Conservation (phyloP, 345 rosid genomes). For the Salix dunnii region DNA sequence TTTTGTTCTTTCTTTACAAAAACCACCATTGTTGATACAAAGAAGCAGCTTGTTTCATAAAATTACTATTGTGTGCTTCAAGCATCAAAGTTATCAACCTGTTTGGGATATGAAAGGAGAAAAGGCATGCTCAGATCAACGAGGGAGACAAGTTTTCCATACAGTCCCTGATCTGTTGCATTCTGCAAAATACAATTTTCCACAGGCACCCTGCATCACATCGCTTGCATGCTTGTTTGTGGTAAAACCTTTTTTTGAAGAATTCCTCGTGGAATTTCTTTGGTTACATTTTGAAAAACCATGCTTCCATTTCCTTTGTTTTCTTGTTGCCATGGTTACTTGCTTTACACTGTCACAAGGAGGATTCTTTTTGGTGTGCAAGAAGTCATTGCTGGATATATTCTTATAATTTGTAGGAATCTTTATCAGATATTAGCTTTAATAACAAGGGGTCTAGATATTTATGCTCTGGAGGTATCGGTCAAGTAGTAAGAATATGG, state of each 20-base stretch:
- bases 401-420: constrained; percentile 52
- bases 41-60: too few relatives aligned
- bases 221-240: not conserved
- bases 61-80: not conserved
- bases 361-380: constrained; percentile 5
- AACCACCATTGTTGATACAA: not conserved
- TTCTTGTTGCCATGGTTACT: not conserved
- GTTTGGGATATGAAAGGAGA: not conserved
- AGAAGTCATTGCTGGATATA: constrained; percentile 5
- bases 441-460: constrained; percentile 88
- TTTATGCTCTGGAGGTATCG: constrained; percentile 91
- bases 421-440: constrained; percentile 75
- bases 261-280: not conserved
- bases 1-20: not conserved
- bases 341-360: not conserved
- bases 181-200: not conserved
- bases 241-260: not conserved
- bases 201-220: not conserved
- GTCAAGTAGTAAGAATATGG: constrained; percentile 92
- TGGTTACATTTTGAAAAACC: not conserved
- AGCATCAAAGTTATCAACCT: not conserved
- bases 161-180: not conserved
- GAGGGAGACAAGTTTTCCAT: not conserved
- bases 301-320: not conserved
- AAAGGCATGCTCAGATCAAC: not conserved